phyloP scores from a whole-genome alignment of 805 yeast species.

The Schwanniomyces vanrijiae region DNA sequence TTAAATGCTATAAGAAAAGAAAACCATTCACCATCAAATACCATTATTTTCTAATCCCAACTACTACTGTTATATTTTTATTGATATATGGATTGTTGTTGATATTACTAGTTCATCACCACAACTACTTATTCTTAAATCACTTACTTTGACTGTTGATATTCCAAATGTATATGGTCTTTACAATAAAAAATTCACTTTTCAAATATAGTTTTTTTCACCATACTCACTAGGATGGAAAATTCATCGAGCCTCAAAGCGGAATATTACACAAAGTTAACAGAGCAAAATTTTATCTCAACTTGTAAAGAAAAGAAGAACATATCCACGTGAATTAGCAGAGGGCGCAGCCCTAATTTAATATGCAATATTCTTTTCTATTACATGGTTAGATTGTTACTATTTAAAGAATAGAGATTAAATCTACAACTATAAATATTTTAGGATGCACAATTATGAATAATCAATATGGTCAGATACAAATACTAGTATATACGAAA shows the following conservation, averaged over 20 bases:
- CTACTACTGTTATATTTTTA: too few relatives aligned
- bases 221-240: not conserved
- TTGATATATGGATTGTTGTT: too few relatives aligned
- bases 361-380: too few relatives aligned
- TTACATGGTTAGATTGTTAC: too few relatives aligned
- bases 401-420: not conserved
- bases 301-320: not conserved
- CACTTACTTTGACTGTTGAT: slow-evolving; percentile 8
- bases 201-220: slow-evolving; percentile 3
- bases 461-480: too few relatives aligned
- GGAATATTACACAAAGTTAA: not conserved
- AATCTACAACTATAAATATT: too few relatives aligned
- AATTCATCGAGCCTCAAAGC: not conserved
- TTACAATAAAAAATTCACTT: slow-evolving; percentile 2
- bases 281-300: not conserved
- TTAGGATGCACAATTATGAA: too few relatives aligned
- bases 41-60: not conserved
- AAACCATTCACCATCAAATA: too few relatives aligned
- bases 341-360: not conserved
- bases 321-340: not conserved
- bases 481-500: too few relatives aligned
- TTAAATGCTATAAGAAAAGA: too few relatives aligned
- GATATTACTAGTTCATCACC: not conserved
- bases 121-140: not conserved
- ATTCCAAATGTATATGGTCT: slow-evolving; percentile 7